Evolutionary conservation across 306 rosid species (phyloP).

Genomic region (Corylus americana): DNA sequence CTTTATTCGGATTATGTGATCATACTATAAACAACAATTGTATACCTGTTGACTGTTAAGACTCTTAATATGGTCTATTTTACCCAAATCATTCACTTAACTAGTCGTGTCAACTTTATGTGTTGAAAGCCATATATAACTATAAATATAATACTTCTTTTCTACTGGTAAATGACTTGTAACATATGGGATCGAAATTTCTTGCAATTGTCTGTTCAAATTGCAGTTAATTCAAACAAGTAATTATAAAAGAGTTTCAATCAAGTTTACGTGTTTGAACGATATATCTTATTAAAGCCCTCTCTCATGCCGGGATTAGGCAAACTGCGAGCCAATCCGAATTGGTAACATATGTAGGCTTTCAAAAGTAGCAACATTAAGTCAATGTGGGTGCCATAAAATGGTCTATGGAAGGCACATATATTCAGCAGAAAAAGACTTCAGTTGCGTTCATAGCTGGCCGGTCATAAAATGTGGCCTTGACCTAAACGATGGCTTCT

Average conservation of each 20-base stretch:
- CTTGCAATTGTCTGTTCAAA: too few species aligned
- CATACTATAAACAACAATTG: background rate
- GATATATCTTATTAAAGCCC: too few species aligned
- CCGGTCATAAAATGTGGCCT: background rate
- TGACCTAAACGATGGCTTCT: background rate
- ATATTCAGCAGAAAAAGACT: background rate
- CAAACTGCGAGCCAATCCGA: too few species aligned
- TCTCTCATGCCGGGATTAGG: too few species aligned
- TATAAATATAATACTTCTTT: background rate
- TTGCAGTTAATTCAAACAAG: too few species aligned
- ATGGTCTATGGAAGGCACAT: background rate
- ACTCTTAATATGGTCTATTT: background rate
- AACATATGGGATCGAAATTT: background rate
- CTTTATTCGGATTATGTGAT: background rate
- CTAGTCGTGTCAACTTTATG: background rate
- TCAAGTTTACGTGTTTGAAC: too few species aligned
- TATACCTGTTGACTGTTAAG: background rate
- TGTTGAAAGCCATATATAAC: background rate
- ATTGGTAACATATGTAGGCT: background rate
- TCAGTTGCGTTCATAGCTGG: background rate
- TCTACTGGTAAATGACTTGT: background rate
- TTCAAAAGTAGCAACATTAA: background rate
- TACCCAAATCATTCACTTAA: background rate
- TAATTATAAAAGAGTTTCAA: too few species aligned
- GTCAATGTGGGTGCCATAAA: background rate